Conservation (phyloP, 306 rosid genomes). For the Prunus mira region DNA sequence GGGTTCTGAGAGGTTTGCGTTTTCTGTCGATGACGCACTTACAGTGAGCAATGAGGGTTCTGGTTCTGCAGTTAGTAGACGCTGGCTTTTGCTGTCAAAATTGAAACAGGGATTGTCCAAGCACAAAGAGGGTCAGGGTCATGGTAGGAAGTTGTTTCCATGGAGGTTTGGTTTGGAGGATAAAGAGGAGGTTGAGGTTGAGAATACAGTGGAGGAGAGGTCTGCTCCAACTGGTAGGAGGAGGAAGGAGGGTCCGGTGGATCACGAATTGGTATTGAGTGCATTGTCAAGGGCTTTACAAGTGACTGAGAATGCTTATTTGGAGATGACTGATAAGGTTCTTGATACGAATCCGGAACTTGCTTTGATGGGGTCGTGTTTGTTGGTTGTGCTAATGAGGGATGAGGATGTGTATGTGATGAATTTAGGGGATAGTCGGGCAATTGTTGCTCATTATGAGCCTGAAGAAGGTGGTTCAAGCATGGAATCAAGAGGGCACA, state of each 20-base stretch:
- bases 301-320: conserved; percentile 64
- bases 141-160: conserved; percentile 46
- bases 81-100: conserved; percentile 74
- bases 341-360: conserved; percentile 79
- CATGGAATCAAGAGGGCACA: conserved; percentile 27
- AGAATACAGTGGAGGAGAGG: conserved; percentile 46
- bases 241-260: conserved; percentile 76
- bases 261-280: conserved; percentile 67
- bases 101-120: conserved; percentile 74
- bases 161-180: conserved; percentile 69
- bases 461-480: conserved; percentile 50
- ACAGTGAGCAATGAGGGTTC: conserved; percentile 59
- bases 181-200: conserved; percentile 66
- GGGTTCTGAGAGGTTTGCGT: conserved; percentile 89
- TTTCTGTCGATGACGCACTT: conserved; percentile 82
- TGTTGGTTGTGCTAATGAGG: conserved; percentile 83
- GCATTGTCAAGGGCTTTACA: conserved; percentile 81
- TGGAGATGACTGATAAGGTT: conserved; percentile 86
- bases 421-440: conserved; percentile 98
- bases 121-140: conserved; percentile 73
- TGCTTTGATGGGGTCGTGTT: conserved; percentile 87
- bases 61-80: conserved; percentile 68
- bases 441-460: conserved; percentile 68
- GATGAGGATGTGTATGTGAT: conserved; percentile 90
- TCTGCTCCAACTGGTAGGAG: conserved; percentile 44